phyloP scores from a whole-genome alignment of 1,284 basidiomycete species.

The Ganoderma boninense region DNA sequence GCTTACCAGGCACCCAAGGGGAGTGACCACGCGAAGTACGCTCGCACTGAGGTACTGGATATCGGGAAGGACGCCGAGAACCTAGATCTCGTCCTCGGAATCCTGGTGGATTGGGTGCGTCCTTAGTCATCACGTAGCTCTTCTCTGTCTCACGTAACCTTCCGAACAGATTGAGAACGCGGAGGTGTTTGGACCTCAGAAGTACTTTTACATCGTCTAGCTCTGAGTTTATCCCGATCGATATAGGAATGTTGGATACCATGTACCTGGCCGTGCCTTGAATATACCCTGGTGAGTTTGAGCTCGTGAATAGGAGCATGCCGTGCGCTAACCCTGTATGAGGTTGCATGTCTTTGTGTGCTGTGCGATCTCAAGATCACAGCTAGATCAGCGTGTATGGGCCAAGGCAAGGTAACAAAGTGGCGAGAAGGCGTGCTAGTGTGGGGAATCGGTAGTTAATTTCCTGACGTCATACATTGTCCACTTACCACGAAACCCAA shows the following conservation, averaged over 20 bases:
- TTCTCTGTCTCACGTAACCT: conserved; percentile 5
- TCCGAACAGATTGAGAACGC: conserved; percentile 20
- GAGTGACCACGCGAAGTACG: conserved; percentile 22
- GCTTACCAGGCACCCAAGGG: conserved; percentile 23
- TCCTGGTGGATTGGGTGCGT: conserved; percentile 24
- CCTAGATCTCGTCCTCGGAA: conserved; percentile 19
- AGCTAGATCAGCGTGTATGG: conserved; percentile 9
- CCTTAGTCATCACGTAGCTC: background rate
- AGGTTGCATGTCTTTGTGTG: conserved; percentile 9
- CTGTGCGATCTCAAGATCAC: background rate
- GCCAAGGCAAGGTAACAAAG: conserved; percentile 3
- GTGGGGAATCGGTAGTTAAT: conserved; percentile 9
- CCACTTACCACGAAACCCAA: conserved; percentile 25
- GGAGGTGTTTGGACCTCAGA: conserved; percentile 26
- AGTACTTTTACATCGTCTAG: conserved; percentile 25
- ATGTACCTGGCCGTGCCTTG: conserved; percentile 1
- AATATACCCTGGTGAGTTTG: conserved; percentile 22
- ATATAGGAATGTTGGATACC: background rate
- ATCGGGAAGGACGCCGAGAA: conserved; percentile 21
- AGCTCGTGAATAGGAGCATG: background rate
- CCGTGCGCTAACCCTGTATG: conserved; percentile 7
- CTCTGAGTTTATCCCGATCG: background rate
- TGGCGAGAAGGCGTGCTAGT: conserved; percentile 14
- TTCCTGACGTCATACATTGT: conserved; percentile 29
- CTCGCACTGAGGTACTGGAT: conserved; percentile 19